A percentile compares a stretch with the other conserved stretches of the same genome.
Conservation (phyloP, 2,329 filamentous ascomycete genomes). For the Colletotrichum truncatum region DNA sequence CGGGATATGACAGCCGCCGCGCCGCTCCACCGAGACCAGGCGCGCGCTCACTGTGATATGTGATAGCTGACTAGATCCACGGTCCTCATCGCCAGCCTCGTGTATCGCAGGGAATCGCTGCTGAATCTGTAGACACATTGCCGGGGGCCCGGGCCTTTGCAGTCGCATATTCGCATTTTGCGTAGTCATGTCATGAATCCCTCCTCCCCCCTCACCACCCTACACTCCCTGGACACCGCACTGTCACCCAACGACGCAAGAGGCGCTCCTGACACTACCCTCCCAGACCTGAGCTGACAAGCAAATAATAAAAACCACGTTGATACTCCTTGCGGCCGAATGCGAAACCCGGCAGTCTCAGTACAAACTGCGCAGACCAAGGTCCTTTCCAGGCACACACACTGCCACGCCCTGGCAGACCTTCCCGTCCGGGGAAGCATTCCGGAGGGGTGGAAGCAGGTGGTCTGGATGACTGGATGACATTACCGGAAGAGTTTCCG, state of each 20-base stretch:
- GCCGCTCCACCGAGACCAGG: background rate
- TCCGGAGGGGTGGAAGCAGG: background rate
- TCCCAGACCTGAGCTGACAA: background rate
- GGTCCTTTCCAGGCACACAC: background rate
- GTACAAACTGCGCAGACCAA: background rate
- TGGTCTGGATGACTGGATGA: background rate
- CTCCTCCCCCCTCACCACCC: background rate
- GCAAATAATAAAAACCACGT: background rate
- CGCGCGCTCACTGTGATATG: conserved; percentile 1
- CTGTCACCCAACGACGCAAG: conserved; percentile 22
- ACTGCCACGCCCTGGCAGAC: conserved; percentile 21
- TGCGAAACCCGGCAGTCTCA: conserved; percentile 10
- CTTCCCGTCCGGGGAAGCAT: conserved; percentile 22
- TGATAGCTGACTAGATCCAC: conserved; percentile 21
- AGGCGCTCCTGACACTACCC: conserved; percentile 20
- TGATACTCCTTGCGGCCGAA: conserved; percentile 1
- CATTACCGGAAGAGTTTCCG: conserved; percentile 1
- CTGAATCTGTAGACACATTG: background rate
- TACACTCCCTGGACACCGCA: background rate
- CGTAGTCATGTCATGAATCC: background rate
- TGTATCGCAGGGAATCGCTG: conserved; percentile 12
- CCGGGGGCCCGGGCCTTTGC: too few relatives aligned
- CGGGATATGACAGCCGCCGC: background rate
- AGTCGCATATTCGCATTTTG: too few relatives aligned
- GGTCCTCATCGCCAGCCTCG: background rate